A percentile compares a stretch with the other conserved stretches of the same genome.
These are phyloP conservation scores for Coleophoma crateriformis DNA, from an alignment of 2,329 filamentous ascomycete genomes.

Conservation along the genomic window DNA sequence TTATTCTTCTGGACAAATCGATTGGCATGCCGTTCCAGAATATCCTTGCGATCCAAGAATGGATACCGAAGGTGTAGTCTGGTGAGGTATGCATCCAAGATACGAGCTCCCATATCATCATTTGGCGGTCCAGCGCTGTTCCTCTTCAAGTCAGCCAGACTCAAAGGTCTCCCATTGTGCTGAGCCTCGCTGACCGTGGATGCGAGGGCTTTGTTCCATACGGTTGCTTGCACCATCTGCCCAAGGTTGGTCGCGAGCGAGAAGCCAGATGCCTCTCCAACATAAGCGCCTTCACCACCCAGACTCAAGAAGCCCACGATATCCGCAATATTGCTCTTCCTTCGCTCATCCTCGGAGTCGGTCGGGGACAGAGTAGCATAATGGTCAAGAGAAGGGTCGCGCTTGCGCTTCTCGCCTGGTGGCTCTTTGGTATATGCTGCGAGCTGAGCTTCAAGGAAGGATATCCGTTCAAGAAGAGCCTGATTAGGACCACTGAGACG, in stretches of 20 bases:
- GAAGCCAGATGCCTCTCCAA: constrained; percentile 42
- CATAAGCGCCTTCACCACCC: constrained; percentile 42
- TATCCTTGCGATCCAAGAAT: constrained; percentile 38
- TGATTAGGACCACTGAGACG: constrained; percentile 16
- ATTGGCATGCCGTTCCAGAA: constrained; percentile 37
- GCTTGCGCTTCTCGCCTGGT: constrained; percentile 4
- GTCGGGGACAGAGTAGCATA: constrained; percentile 6
- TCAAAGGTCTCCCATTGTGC: constrained; percentile 13
- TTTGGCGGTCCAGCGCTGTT: constrained; percentile 38
- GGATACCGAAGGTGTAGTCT: constrained; percentile 43
- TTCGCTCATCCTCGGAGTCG: constrained; percentile 8
- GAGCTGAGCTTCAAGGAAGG: constrained; percentile 19
- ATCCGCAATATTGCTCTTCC: constrained; percentile 29
- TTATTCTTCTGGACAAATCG: constrained; percentile 30
- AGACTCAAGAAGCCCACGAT: constrained; percentile 44
- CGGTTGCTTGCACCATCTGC: constrained; percentile 47
- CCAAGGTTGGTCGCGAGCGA: constrained; percentile 42
- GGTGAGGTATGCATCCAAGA: constrained; percentile 38
- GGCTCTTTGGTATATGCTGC: constrained; percentile 15
- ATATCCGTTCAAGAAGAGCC: constrained; percentile 18
- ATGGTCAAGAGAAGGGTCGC: constrained; percentile 1
- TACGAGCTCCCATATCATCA: constrained; percentile 36
- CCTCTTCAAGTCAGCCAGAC: constrained; percentile 31
- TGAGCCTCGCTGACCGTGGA: constrained; percentile 11
- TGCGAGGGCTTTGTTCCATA: constrained; percentile 45